Evolutionary conservation across 2,329 filamentous ascomycete genomes (phyloP).

Genomic region (Neofusicoccum sp.): DNA sequence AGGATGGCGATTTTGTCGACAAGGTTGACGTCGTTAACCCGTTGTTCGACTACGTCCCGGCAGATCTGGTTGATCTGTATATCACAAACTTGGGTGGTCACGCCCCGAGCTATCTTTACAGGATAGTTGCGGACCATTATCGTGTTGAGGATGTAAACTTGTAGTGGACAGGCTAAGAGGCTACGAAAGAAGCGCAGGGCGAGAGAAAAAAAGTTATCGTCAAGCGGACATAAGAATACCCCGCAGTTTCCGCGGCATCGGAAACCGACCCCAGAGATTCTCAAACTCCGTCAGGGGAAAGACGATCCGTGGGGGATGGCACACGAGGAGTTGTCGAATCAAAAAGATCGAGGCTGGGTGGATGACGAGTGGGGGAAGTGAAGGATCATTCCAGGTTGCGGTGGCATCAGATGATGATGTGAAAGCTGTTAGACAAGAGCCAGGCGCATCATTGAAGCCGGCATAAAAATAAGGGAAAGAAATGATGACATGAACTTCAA

Average conservation of each 20-base stretch:
- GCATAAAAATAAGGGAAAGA: too few relatives aligned
- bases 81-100: slow-evolving; percentile 81
- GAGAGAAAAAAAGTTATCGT: not conserved
- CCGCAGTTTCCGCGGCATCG: not conserved
- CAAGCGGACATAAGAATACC: not conserved
- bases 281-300: not conserved
- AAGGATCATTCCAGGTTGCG: not conserved
- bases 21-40: slow-evolving; percentile 78
- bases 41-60: slow-evolving; percentile 78
- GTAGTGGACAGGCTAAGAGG: not conserved
- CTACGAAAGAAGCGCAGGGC: not conserved
- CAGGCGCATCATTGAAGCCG: too few relatives aligned
- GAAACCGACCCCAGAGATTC: not conserved
- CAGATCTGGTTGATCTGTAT: slow-evolving; percentile 76
- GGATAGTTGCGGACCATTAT: slow-evolving; percentile 75
- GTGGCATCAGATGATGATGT: too few relatives aligned
- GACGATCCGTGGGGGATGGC: not conserved
- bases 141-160: slow-evolving; percentile 3
- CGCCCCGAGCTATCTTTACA: slow-evolving; percentile 71
- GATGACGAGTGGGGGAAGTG: not conserved
- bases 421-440: too few relatives aligned
- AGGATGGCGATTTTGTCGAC: slow-evolving; percentile 78
- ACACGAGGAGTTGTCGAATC: not conserved
- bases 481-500: too few relatives aligned
- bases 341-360: too few relatives aligned